These are phyloP conservation scores for Trypanosoma scelopori DNA, from an alignment of 208 protist species.

Conservation along the genomic window DNA sequence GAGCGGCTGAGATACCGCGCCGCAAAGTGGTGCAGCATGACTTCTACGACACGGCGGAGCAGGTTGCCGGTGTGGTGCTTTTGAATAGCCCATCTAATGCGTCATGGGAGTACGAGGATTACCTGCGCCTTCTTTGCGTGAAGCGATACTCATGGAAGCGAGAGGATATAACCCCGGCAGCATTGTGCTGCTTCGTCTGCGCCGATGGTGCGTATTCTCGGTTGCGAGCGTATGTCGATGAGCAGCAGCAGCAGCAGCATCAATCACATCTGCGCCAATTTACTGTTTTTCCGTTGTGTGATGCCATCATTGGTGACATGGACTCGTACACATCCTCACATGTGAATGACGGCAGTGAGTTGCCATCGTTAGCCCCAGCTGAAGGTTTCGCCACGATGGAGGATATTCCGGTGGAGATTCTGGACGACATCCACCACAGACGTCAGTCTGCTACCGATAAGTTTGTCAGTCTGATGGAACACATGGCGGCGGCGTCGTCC, in stretches of 20 bases:
- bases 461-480: slow-evolving; percentile 3
- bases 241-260: not conserved
- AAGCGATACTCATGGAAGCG: slow-evolving; percentile 26
- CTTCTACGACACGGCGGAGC: slow-evolving; percentile 27
- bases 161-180: not conserved
- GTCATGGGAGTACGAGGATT: slow-evolving; percentile 50
- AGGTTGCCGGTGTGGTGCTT: slow-evolving; percentile 54
- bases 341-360: slow-evolving; percentile 1
- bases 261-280: slow-evolving; percentile 4
- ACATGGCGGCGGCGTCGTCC: not conserved
- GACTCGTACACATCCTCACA: slow-evolving; percentile 17
- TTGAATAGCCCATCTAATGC: slow-evolving; percentile 67
- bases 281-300: slow-evolving; percentile 30
- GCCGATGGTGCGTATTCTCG: slow-evolving; percentile 61
- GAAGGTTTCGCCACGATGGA: slow-evolving; percentile 31
- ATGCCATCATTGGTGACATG: slow-evolving; percentile 43
- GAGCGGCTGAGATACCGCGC: not conserved
- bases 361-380: not conserved
- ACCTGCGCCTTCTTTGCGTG: slow-evolving; percentile 38
- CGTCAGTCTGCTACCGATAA: not conserved
- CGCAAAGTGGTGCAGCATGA: slow-evolving; percentile 31
- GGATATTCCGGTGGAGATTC: slow-evolving; percentile 34
- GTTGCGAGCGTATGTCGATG: slow-evolving; percentile 31
- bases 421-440: slow-evolving; percentile 36
- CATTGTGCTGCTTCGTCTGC: slow-evolving; percentile 65